Percentiles rank a stretch among this genome's conserved stretches.
phyloP scores from a whole-genome alignment of 257 asterid species.

The Lavandula angustifolia region DNA sequence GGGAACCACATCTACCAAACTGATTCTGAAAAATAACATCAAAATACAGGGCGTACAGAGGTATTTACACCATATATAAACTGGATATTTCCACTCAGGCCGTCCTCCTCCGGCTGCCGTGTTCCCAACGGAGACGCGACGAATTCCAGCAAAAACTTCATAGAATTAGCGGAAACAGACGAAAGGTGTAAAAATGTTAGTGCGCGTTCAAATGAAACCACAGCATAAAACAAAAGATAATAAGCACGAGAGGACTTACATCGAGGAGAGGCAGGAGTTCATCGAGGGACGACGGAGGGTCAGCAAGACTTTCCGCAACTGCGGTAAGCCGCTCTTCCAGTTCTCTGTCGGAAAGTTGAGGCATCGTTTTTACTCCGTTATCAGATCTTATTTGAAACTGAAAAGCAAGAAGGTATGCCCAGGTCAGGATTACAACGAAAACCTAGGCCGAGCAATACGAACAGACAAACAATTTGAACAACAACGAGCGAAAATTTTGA shows the following conservation, averaged over 20 bases:
- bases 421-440: constrained; percentile 16
- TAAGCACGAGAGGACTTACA: constrained; percentile 44
- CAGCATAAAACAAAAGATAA: constrained; percentile 11
- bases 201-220: no score
- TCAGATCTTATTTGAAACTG: constrained; percentile 31
- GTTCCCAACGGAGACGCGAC: no score
- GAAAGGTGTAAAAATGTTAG: no score
- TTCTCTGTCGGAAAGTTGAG: constrained; percentile 33
- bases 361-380: constrained; percentile 32
- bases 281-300: constrained; percentile 59
- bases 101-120: no score
- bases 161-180: no score
- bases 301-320: constrained; percentile 68
- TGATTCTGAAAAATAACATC: no score
- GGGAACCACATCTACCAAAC: no score
- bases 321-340: constrained; percentile 62
- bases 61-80: no score
- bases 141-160: no score
- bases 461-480: background rate
- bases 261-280: constrained; percentile 78
- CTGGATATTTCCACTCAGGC: no score
- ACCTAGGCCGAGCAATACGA: constrained; percentile 31
- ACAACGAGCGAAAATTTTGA: background rate
- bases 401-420: constrained; percentile 8
- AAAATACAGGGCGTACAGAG: no score